A percentile compares a stretch with the other conserved stretches of the same genome.
Evolutionary conservation across 768 basidiomycete genomes (phyloP).

Genomic region (Suillus tomentosus): DNA sequence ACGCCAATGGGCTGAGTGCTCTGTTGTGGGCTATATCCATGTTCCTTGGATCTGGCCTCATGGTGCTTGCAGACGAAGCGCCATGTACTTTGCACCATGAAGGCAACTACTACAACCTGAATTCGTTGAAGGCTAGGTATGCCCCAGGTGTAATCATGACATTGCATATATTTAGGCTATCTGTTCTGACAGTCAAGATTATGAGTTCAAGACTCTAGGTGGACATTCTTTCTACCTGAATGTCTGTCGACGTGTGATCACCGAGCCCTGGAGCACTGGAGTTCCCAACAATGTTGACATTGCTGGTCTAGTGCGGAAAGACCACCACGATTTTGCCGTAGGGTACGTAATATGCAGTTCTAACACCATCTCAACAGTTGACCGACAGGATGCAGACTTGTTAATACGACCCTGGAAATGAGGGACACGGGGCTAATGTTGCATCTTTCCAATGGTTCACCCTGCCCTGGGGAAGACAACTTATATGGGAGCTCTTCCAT

Average conservation of each 20-base stretch:
- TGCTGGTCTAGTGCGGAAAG: conserved; percentile 61
- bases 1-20: conserved; percentile 7
- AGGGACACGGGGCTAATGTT: conserved; percentile 56
- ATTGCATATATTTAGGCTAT: conserved; percentile 3
- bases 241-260: conserved; percentile 57
- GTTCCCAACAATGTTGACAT: conserved; percentile 54
- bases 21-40: conserved; percentile 7
- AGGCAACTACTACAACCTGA: conserved; percentile 69
- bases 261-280: conserved; percentile 60
- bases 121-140: conserved; percentile 58
- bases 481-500: conserved; percentile 65
- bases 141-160: conserved; percentile 12
- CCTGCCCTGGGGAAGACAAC: conserved; percentile 48
- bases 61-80: conserved; percentile 42
- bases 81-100: conserved; percentile 60
- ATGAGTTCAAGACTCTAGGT: conserved; percentile 50
- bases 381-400: conserved; percentile 22
- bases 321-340: conserved; percentile 69
- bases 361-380: neutral
- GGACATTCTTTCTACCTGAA: conserved; percentile 58
- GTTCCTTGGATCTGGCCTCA: conserved; percentile 11
- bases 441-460: conserved; percentile 61
- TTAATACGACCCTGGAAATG: conserved; percentile 64
- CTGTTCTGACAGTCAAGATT: conserved; percentile 57
- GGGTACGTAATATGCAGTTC: conserved; percentile 48